Evolutionary conservation across 2,329 filamentous ascomycete species (phyloP).

Genomic region (Diaporthe vexans): DNA sequence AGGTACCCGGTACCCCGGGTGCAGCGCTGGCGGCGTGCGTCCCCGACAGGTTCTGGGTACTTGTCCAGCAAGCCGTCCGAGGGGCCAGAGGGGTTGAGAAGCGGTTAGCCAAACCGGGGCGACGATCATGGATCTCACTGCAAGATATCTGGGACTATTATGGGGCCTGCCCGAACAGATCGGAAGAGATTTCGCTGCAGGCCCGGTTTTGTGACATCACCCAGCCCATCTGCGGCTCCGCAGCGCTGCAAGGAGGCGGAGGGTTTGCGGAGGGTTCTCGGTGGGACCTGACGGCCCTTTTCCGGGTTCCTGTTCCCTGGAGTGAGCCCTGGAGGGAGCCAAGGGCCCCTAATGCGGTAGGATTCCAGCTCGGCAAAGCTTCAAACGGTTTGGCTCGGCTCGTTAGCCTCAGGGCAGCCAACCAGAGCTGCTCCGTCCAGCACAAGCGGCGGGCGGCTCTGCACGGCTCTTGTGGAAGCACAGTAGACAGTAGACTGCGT

Average conservation of each 20-base stretch:
- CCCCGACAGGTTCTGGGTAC: not conserved
- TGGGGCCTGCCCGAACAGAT: slow-evolving; percentile 39
- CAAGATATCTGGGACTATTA: slow-evolving; percentile 5
- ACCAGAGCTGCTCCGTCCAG: not conserved
- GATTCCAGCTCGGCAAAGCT: slow-evolving; percentile 26
- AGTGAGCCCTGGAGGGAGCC: no score
- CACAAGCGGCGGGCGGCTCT: slow-evolving; percentile 1
- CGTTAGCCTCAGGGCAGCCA: slow-evolving; percentile 23
- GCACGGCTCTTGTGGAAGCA: not conserved
- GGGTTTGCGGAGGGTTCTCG: slow-evolving; percentile 17
- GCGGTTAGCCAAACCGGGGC: slow-evolving; percentile 24
- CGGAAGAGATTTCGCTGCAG: slow-evolving; percentile 39
- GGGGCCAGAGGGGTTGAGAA: slow-evolving; percentile 1
- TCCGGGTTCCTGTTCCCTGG: slow-evolving; percentile 32
- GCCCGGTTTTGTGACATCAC: slow-evolving; percentile 42
- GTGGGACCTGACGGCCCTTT: slow-evolving; percentile 38
- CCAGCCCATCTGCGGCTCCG: slow-evolving; percentile 36
- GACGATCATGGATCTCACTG: slow-evolving; percentile 32
- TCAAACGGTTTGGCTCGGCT: slow-evolving; percentile 31
- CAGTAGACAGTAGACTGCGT: no score
- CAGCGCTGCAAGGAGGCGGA: slow-evolving; percentile 34
- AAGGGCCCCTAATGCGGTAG: slow-evolving; percentile 13
- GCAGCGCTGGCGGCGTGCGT: not conserved
- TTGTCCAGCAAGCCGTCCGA: not conserved
- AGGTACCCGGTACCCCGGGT: not conserved